phyloP scores from a whole-genome alignment of 2,329 filamentous ascomycete species.

The Botryotinia convoluta region DNA sequence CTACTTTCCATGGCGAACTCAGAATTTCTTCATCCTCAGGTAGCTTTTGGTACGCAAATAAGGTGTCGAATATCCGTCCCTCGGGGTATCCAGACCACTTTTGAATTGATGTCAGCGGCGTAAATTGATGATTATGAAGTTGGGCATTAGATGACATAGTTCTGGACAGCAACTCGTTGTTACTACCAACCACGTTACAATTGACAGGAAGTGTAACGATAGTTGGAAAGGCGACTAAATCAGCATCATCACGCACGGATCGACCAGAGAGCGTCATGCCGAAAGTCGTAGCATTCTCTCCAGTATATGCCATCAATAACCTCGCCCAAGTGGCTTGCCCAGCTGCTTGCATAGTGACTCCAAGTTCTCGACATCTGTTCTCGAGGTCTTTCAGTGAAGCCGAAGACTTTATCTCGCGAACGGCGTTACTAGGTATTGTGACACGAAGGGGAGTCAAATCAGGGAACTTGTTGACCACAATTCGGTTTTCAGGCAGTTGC shows the following conservation, averaged over 20 bases:
- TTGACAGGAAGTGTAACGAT: conserved; percentile 77
- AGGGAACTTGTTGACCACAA: conserved; percentile 70
- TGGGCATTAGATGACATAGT: conserved; percentile 65
- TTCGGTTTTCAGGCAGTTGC: conserved; percentile 51
- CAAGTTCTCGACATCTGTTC: conserved; percentile 51
- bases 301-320: conserved; percentile 72
- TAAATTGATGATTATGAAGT: conserved; percentile 68
- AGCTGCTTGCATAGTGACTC: conserved; percentile 73
- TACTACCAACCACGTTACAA: conserved; percentile 53
- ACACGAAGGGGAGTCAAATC: conserved; percentile 62
- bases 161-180: conserved; percentile 54
- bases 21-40: conserved; percentile 29
- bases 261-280: conserved; percentile 79
- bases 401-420: conserved; percentile 41
- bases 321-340: conserved; percentile 77
- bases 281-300: conserved; percentile 71
- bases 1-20: conserved; percentile 53
- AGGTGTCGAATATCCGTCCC: conserved; percentile 73
- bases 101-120: conserved; percentile 69
- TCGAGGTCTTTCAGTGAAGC: conserved; percentile 50
- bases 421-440: conserved; percentile 39
- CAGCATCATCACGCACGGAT: conserved; percentile 55
- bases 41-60: conserved; percentile 77
- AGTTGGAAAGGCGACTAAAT: conserved; percentile 68
- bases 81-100: conserved; percentile 65